phyloP scores from a whole-genome alignment of 192 early-diverging fungal species.

The Phlyctochytrium bullatum region DNA sequence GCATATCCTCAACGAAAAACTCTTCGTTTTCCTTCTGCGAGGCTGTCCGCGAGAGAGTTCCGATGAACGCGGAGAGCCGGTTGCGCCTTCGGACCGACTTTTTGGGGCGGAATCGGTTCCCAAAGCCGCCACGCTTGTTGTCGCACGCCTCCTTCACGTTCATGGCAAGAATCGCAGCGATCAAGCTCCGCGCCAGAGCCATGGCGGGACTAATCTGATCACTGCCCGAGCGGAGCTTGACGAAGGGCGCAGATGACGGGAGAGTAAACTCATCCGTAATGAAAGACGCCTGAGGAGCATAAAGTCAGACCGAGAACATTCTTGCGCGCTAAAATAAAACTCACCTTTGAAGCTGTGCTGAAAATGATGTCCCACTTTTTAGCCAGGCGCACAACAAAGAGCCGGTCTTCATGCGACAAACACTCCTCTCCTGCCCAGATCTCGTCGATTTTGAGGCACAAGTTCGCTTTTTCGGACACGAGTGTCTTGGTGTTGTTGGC shows the following conservation, averaged over 20 bases:
- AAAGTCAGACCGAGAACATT: no score
- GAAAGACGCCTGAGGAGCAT: no score
- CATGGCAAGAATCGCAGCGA: conserved; percentile 1
- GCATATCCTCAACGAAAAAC: background rate
- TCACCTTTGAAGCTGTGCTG: conserved; percentile 11
- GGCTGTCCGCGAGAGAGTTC: background rate
- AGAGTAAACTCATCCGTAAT: no score
- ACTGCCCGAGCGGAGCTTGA: background rate
- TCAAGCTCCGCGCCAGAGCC: background rate
- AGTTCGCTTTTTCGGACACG: conserved; percentile 10
- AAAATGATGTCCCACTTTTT: conserved; percentile 19
- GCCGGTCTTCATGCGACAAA: conserved; percentile 7
- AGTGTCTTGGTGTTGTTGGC: conserved; percentile 9
- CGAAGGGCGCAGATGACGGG: no score
- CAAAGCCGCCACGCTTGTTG: background rate
- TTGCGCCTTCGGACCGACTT: background rate
- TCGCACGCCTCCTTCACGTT: conserved; percentile 5
- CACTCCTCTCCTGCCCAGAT: conserved; percentile 10
- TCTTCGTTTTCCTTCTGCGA: background rate
- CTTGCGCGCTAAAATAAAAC: background rate
- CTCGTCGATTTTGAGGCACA: conserved; percentile 20
- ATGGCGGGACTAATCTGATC: background rate
- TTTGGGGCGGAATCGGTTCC: background rate
- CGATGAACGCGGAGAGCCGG: background rate
- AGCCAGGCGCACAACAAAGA: conserved; percentile 19